Evolutionary conservation across 768 basidiomycete genomes (phyloP).

Genomic region (Suillus clintonianus): DNA sequence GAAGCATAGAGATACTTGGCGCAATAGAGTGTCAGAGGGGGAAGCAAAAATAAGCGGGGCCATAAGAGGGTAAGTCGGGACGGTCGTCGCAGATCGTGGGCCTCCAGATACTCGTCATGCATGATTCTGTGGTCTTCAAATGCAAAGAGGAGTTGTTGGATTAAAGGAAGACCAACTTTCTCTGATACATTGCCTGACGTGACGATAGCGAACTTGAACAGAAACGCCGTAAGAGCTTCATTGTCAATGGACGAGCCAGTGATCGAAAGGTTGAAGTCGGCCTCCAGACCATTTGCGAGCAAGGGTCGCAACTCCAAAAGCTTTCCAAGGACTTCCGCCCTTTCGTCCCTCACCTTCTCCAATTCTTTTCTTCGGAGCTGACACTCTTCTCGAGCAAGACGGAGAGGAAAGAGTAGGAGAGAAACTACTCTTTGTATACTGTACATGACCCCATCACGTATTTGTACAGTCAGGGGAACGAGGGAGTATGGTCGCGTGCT

Average conservation of each 20-base stretch:
- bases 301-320: slow-evolving; percentile 56
- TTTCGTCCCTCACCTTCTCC: slow-evolving; percentile 63
- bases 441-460: slow-evolving; percentile 10
- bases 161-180: slow-evolving; percentile 13
- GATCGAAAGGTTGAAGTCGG: slow-evolving; percentile 1
- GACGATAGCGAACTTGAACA: slow-evolving; percentile 23
- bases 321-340: slow-evolving; percentile 66
- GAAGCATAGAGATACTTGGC: slow-evolving; percentile 56
- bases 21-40: slow-evolving; percentile 61
- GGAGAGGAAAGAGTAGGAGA: slow-evolving; percentile 50
- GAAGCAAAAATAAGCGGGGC: slow-evolving; percentile 80
- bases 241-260: slow-evolving; percentile 1
- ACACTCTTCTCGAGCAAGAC: slow-evolving; percentile 70
- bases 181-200: slow-evolving; percentile 7
- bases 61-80: slow-evolving; percentile 69
- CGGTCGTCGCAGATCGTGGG: slow-evolving; percentile 59
- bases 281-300: slow-evolving; percentile 37
- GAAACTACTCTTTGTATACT: slow-evolving; percentile 15
- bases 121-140: slow-evolving; percentile 30
- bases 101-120: slow-evolving; percentile 31
- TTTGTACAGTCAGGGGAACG: slow-evolving; percentile 9
- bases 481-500: slow-evolving; percentile 8
- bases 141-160: slow-evolving; percentile 18
- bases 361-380: slow-evolving; percentile 57
- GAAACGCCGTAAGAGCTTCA: slow-evolving; percentile 12